phyloP scores from a whole-genome alignment of 176 grass and related monocot genomes.

The Eragrostis curvula region DNA sequence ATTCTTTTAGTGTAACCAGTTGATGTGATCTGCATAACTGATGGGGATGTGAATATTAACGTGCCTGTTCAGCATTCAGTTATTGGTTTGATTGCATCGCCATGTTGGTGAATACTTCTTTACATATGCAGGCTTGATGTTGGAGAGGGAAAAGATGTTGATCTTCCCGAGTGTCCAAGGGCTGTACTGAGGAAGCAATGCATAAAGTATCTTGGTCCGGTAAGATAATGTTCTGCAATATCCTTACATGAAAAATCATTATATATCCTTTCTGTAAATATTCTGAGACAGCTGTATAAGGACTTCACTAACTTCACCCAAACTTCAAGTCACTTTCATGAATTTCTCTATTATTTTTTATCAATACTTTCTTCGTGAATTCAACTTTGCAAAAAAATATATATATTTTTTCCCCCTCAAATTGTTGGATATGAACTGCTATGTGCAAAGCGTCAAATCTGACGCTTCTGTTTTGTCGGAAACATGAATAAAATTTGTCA shows the following conservation, averaged over 20 bases:
- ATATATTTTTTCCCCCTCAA: neutral
- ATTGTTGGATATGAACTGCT: neutral
- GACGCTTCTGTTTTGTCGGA: neutral
- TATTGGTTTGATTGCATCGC: neutral
- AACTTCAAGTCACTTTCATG: neutral
- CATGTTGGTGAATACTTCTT: neutral
- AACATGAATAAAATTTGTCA: neutral
- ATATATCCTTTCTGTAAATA: neutral
- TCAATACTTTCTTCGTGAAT: neutral
- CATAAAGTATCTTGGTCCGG: slow-evolving; percentile 92
- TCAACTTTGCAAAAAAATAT: neutral
- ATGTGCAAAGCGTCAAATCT: neutral
- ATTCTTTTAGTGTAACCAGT: neutral
- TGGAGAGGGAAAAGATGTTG: slow-evolving; percentile 80
- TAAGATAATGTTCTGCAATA: slow-evolving; percentile 45
- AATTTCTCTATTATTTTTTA: neutral
- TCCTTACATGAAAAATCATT: slow-evolving; percentile 1
- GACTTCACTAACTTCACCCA: neutral
- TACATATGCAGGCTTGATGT: slow-evolving; percentile 76
- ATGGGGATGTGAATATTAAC: neutral
- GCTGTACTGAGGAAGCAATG: slow-evolving; percentile 71
- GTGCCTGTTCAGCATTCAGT: neutral
- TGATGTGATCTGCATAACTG: neutral
- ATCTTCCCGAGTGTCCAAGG: slow-evolving; percentile 78
- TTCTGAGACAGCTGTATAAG: neutral